These are phyloP conservation scores for Dichotomopilus funicola DNA, from an alignment of 2,329 filamentous ascomycete genomes.

Conservation along the genomic window DNA sequence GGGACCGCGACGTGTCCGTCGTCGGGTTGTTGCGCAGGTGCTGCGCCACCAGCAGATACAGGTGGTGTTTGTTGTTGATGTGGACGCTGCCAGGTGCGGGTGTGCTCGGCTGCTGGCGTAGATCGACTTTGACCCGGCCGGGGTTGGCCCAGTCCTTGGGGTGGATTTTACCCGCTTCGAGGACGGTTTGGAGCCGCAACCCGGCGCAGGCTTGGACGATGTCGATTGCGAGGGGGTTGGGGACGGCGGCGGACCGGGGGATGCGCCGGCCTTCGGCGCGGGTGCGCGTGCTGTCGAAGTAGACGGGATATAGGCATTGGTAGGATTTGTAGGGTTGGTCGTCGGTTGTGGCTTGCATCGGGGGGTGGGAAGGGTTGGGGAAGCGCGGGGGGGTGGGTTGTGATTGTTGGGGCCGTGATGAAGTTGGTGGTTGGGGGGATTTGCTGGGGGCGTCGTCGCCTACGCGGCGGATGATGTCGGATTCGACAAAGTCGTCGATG, in stretches of 20 bases:
- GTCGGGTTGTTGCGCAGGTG: constrained; percentile 76
- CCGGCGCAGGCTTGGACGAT: constrained; percentile 78
- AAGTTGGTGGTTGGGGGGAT: constrained; percentile 13
- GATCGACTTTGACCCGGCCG: constrained; percentile 72
- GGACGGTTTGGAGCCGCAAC: constrained; percentile 65
- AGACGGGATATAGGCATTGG: constrained; percentile 89
- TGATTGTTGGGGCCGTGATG: neutral
- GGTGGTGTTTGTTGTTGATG: constrained; percentile 75
- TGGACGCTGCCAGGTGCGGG: constrained; percentile 20
- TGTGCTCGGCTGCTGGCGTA: constrained; percentile 35
- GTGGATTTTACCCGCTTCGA: constrained; percentile 88
- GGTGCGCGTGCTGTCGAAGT: constrained; percentile 75
- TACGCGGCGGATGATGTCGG: constrained; percentile 48
- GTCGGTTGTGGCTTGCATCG: constrained; percentile 36
- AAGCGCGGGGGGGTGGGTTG: constrained; percentile 12
- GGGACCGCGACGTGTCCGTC: constrained; percentile 58
- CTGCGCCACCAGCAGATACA: constrained; percentile 72
- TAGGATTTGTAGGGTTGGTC: constrained; percentile 62
- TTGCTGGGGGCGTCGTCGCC: constrained; percentile 27
- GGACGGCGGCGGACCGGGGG: constrained; percentile 61
- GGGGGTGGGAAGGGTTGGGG: constrained; percentile 14
- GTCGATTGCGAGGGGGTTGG: constrained; percentile 80
- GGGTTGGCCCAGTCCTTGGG: constrained; percentile 98
- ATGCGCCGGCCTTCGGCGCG: constrained; percentile 80
- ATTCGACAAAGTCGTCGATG: constrained; percentile 58